phyloP scores from a whole-genome alignment of 2,329 filamentous ascomycete species.

The Bipolaris oryzae region DNA sequence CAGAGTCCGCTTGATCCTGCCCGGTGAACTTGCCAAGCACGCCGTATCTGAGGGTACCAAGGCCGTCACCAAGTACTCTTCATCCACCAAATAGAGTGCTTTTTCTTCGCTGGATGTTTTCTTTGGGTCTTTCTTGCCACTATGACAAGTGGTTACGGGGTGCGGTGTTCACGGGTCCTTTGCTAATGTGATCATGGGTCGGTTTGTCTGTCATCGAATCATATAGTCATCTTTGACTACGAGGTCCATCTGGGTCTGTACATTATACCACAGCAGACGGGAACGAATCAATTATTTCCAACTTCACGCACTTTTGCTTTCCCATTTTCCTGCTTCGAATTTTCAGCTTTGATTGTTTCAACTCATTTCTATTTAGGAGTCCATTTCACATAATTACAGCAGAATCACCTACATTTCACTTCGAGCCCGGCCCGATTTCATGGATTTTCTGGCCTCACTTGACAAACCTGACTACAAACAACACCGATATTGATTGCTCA shows the following conservation, averaged over 20 bases:
- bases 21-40: constrained; percentile 98
- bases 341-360: background rate
- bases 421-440: no score
- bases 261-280: constrained; percentile 51
- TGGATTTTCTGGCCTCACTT: background rate
- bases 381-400: background rate
- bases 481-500: constrained; percentile 3
- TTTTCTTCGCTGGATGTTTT: constrained; percentile 51
- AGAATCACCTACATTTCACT: no score
- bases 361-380: background rate
- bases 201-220: constrained; percentile 51
- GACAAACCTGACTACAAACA: background rate
- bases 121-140: constrained; percentile 58
- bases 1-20: constrained; percentile 91
- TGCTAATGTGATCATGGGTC: constrained; percentile 60
- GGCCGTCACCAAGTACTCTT: constrained; percentile 99
- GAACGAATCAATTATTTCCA: constrained; percentile 51
- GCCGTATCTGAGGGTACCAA: constrained; percentile 99
- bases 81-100: constrained; percentile 88
- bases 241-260: constrained; percentile 50
- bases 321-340: no score
- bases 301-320: constrained; percentile 32
- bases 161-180: constrained; percentile 53
- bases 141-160: constrained; percentile 56
- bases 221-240: constrained; percentile 47